phyloP scores from a whole-genome alignment of 129 eudicot species.

The Glebionis coronaria region DNA sequence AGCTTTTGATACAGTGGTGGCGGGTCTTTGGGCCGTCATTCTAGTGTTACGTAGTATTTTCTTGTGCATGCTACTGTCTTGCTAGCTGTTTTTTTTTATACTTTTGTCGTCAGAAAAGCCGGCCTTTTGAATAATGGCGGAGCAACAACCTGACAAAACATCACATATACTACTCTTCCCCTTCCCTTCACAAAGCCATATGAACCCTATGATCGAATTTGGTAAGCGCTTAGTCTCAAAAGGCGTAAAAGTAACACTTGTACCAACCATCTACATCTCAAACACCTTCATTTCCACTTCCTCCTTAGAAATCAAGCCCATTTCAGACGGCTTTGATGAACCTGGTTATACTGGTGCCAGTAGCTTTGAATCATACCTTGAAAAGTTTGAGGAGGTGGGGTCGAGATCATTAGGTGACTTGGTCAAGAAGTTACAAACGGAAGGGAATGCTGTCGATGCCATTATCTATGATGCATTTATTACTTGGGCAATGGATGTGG shows the following conservation, averaged over 20 bases:
- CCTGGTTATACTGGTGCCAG: neutral
- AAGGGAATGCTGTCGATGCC: neutral
- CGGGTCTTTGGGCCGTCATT: too few species aligned
- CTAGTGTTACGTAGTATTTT: too few species aligned
- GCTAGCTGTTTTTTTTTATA: too few species aligned
- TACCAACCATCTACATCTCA: slow-evolving; percentile 14
- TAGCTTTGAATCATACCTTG: neutral
- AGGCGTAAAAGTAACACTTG: slow-evolving; percentile 30
- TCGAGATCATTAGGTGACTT: neutral
- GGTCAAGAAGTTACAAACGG: neutral
- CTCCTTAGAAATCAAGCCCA: neutral
- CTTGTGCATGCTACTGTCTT: too few species aligned
- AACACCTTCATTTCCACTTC: neutral
- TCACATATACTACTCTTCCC: slow-evolving; percentile 32
- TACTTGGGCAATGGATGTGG: too few species aligned
- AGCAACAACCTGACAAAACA: neutral
- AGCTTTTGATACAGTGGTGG: neutral
- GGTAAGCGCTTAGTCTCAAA: slow-evolving; percentile 32
- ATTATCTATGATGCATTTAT: too few species aligned
- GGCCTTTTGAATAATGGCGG: neutral
- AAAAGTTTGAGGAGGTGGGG: neutral
- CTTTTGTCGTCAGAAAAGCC: too few species aligned
- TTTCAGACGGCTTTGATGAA: neutral
- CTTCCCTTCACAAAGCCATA: slow-evolving; percentile 42
- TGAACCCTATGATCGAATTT: slow-evolving; percentile 36